A percentile compares a stretch with the other conserved stretches of the same genome.
These are phyloP conservation scores for Penicillium polonicum DNA, from an alignment of 2,329 filamentous ascomycete genomes.

Conservation along the genomic window DNA sequence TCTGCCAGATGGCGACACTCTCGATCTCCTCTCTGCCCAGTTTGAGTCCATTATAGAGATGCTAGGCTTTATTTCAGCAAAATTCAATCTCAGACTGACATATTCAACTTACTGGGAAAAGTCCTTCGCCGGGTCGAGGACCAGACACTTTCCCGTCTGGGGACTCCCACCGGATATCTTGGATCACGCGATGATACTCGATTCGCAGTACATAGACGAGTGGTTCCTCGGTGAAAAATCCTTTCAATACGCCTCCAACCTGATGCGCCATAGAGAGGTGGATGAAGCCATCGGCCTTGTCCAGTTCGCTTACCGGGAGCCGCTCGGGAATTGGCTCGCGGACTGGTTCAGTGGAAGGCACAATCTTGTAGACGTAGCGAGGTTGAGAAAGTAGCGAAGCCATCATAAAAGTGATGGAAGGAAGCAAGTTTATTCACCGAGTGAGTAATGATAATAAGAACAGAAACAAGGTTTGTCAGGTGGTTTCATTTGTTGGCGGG, in stretches of 20 bases:
- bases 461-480: constrained; percentile 1
- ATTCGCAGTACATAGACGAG: constrained; percentile 41
- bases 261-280: constrained; percentile 41
- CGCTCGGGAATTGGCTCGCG: constrained; percentile 38
- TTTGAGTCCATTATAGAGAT: constrained; percentile 41
- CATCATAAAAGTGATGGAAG: constrained; percentile 12
- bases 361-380: constrained; percentile 40
- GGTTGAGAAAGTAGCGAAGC: constrained; percentile 21
- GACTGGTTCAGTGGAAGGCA: constrained; percentile 37
- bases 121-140: constrained; percentile 37
- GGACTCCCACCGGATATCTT: constrained; percentile 39
- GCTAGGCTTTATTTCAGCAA: constrained; percentile 23
- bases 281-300: constrained; percentile 38
- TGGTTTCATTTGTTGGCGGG: constrained; percentile 13
- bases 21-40: constrained; percentile 40
- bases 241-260: constrained; percentile 39
- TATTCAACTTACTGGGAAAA: constrained; percentile 40
- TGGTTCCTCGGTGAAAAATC: constrained; percentile 40
- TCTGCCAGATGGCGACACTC: constrained; percentile 39
- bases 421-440: constrained; percentile 2
- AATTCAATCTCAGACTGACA: background rate
- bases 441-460: background rate
- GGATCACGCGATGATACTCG: constrained; percentile 29
- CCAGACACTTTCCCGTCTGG: constrained; percentile 40
- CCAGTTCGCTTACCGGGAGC: constrained; percentile 39